Base-by-base conservation (phyloP, 164 flowering plant species). In the Stephania yunnanensis region DNA sequence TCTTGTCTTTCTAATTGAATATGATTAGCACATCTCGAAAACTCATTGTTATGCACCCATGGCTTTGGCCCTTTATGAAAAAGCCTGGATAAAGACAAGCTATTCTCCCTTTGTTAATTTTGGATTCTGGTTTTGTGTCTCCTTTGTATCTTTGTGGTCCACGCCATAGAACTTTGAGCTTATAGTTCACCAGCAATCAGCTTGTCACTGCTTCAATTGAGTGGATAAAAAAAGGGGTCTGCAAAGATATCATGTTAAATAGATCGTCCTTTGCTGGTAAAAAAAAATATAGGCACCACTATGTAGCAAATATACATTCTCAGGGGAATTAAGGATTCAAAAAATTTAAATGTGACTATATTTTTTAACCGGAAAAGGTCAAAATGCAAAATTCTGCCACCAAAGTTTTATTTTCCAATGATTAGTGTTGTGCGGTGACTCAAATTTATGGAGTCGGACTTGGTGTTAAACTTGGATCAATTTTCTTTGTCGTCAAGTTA, bases 1-100 rank as follows among this genome's bases (percentile, higher is more conserved):
- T 58, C 65, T 58, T 58, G 65, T 58, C 65, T 58, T 58, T 58
- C 65, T 58, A 58, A 17, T 58, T 58, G 65, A 58, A 58, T 58
- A 58, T 58, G 22, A 58, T 17, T 17, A 58, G n/a, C 17, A 17
- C 1, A 19, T 19, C 65, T 58, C 15, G 7, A 19, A 53, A 58
- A 17, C 20, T 58, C 65, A 17, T 17, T 58, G 65, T 19, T 17
- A 58, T 55, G 63, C 63, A 55, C 63, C 63, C 63, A 55, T 58
- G 65, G n/a, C 20, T 3, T 58, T 58, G 65, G 65, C 22, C 65
- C 22, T 58, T 58, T 58, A 19, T 58, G 65, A 58, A 58, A 58
- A 58, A 58, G 65, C 65, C 65, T 58, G 65, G 22, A 58, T 20
- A 58, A 53, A 58, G 65, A 58, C 65, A 58, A 58, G 65, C 7